Evolutionary conservation across 1,284 basidiomycete genomes (phyloP).

Genomic region (Leccinum fallax): DNA sequence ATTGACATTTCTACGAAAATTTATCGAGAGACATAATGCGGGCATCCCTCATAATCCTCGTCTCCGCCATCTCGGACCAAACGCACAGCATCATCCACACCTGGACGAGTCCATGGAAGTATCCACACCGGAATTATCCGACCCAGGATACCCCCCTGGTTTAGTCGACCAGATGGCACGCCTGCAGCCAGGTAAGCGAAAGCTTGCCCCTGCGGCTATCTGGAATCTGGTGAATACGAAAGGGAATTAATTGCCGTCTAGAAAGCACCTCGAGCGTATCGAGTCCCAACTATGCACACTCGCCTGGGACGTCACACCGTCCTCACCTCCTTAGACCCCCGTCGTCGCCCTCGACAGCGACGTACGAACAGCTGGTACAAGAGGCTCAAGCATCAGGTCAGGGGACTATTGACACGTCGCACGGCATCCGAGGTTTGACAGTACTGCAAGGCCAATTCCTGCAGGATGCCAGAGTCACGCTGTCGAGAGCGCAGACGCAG

Average conservation of each 20-base stretch:
- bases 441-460: constrained; percentile 40
- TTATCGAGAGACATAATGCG: constrained; percentile 72
- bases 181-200: constrained; percentile 40
- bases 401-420: constrained; percentile 11
- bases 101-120: constrained; percentile 48
- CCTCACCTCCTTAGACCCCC: constrained; percentile 34
- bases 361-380: constrained; percentile 36
- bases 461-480: constrained; percentile 41
- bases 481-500: constrained; percentile 63
- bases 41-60: constrained; percentile 77
- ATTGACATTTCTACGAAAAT: constrained; percentile 73
- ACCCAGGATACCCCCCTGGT: constrained; percentile 32
- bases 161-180: constrained; percentile 42
- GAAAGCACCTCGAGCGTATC: constrained; percentile 35
- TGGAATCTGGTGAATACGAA: constrained; percentile 8
- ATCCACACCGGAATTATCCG: constrained; percentile 58
- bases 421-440: constrained; percentile 13
- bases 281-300: constrained; percentile 36
- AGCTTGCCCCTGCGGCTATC: not conserved
- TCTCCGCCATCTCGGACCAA: constrained; percentile 53
- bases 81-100: constrained; percentile 40
- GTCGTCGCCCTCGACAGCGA: constrained; percentile 35
- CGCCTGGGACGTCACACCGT: constrained; percentile 34
- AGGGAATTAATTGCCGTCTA: constrained; percentile 11
- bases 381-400: constrained; percentile 38